Evolutionary conservation across 179 eudicot genomes (phyloP).

Genomic region (Drosera spatulata): DNA sequence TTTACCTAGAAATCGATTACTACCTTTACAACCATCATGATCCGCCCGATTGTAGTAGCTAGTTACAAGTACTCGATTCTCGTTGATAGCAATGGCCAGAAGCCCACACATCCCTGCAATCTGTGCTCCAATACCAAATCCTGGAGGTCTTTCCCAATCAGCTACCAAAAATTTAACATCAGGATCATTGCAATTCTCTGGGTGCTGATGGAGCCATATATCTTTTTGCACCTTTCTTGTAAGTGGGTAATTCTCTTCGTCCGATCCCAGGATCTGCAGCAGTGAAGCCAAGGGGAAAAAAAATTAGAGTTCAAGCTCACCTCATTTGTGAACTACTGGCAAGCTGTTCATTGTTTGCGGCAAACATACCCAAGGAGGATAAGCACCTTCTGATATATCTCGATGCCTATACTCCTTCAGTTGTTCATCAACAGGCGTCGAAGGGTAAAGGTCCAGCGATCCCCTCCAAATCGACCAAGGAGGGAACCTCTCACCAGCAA

Average conservation of each 20-base stretch:
- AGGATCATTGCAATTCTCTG: constrained; percentile 57
- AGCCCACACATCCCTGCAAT: constrained; percentile 87
- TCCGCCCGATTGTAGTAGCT: constrained; percentile 89
- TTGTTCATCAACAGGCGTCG: constrained; percentile 25
- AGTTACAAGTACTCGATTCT: constrained; percentile 69
- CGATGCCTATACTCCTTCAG: constrained; percentile 27
- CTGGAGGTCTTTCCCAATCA: constrained; percentile 85
- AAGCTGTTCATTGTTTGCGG: too few relatives aligned
- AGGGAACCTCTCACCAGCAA: constrained; percentile 40
- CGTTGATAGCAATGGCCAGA: constrained; percentile 74
- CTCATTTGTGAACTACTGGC: too few relatives aligned
- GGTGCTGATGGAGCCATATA: constrained; percentile 92
- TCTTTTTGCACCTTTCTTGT: constrained; percentile 92
- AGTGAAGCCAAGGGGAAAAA: too few relatives aligned
- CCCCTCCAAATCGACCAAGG: constrained; percentile 96
- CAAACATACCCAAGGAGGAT: constrained; percentile 86
- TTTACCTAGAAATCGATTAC: neutral
- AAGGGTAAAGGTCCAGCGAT: constrained; percentile 35
- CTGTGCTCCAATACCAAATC: constrained; percentile 93
- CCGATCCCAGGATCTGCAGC: constrained; percentile 62
- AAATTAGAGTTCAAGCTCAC: too few relatives aligned
- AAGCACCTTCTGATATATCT: constrained; percentile 57
- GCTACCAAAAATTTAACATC: constrained; percentile 67
- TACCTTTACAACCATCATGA: constrained; percentile 93
- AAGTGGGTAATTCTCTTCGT: constrained; percentile 86